phyloP scores from a whole-genome alignment of 179 eudicot genomes.

The Spergularia azorica region DNA sequence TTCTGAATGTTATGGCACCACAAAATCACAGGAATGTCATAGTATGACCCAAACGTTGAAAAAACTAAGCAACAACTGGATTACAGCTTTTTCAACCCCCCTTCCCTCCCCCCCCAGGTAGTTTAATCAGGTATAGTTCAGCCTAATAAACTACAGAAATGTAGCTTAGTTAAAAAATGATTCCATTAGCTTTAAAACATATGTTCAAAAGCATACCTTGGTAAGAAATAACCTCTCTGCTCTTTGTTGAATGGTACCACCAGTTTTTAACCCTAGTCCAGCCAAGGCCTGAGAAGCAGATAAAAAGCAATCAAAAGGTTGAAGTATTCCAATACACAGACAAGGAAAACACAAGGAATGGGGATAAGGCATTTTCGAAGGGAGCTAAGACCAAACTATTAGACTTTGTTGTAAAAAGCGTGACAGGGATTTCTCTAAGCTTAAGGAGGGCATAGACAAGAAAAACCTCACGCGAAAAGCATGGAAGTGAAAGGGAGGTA shows the following conservation, averaged over 20 bases:
- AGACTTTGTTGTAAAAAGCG: too few relatives aligned
- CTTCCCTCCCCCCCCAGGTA: neutral
- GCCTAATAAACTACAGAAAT: neutral
- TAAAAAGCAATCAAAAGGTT: slow-evolving; percentile 7
- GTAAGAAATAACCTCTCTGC: slow-evolving; percentile 98
- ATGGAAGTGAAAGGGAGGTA: too few relatives aligned
- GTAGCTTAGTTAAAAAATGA: neutral
- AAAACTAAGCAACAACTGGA: neutral
- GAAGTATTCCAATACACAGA: slow-evolving; percentile 11
- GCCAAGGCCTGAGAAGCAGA: slow-evolving; percentile 69
- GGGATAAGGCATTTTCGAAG: too few relatives aligned
- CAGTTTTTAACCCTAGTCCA: slow-evolving; percentile 86
- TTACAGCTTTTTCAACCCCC: neutral
- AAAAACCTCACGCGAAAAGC: too few relatives aligned
- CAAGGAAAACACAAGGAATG: neutral
- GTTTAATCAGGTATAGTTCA: neutral
- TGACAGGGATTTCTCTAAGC: too few relatives aligned
- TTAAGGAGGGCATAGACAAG: too few relatives aligned
- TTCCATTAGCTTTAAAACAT: neutral
- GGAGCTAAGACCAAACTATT: too few relatives aligned
- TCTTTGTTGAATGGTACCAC: slow-evolving; percentile 94
- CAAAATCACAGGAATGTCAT: neutral
- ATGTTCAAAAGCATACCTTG: slow-evolving; percentile 52
- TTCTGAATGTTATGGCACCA: neutral
- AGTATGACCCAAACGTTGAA: neutral